Evolutionary conservation across 2,329 filamentous ascomycete species (phyloP).

Genomic region (Cercospora sp.): DNA sequence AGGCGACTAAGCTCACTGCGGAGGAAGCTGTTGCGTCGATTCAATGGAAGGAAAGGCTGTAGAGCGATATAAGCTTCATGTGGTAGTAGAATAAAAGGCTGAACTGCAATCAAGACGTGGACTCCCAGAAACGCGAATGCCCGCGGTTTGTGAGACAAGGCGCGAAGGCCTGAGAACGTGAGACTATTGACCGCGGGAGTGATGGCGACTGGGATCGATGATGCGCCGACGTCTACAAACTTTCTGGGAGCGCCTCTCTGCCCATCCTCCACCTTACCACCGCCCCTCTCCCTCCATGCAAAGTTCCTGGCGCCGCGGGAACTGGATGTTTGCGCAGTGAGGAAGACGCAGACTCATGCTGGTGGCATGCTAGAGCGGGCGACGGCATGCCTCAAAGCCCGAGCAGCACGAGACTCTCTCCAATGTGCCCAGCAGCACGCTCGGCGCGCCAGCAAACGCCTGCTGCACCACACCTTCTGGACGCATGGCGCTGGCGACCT

Average conservation of each 20-base stretch:
- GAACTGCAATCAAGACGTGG: background rate
- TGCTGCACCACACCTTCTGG: slow-evolving; percentile 58
- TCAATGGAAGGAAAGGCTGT: background rate
- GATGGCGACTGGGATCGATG: background rate
- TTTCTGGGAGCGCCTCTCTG: background rate
- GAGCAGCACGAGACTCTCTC: slow-evolving; percentile 52
- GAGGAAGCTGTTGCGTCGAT: background rate
- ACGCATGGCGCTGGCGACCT: slow-evolving; percentile 54
- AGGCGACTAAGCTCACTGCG: background rate
- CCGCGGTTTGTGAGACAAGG: background rate
- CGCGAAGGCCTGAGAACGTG: background rate
- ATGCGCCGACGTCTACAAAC: slow-evolving; percentile 6
- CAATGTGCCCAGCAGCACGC: slow-evolving; percentile 41
- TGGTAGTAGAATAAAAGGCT: background rate
- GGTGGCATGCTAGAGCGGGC: slow-evolving; percentile 60
- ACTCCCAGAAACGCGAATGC: background rate
- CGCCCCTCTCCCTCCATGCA: background rate
- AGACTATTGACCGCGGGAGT: slow-evolving; percentile 3
- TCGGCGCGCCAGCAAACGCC: slow-evolving; percentile 46
- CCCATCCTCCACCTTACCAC: background rate
- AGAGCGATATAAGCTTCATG: background rate
- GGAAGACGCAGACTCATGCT: background rate
- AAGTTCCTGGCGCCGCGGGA: background rate
- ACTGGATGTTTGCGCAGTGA: background rate
- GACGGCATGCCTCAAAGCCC: slow-evolving; percentile 58